Evolutionary conservation across 257 asterid species (phyloP).

Genomic region (Ilex asprella): DNA sequence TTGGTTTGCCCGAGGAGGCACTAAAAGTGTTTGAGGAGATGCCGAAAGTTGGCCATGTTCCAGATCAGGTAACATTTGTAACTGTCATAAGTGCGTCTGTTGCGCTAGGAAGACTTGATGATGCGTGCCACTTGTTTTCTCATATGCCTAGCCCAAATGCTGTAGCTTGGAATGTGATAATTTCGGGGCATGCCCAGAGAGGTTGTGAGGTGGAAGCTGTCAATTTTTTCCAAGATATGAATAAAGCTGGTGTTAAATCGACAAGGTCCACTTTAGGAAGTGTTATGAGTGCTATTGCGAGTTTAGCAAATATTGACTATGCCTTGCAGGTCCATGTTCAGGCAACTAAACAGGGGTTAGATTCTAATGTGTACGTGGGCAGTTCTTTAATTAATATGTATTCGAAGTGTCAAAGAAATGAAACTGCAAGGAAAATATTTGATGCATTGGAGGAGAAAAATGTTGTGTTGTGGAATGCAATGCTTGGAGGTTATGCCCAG

Average conservation of each 20-base stretch:
- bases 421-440: conserved; percentile 58
- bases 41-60: conserved; percentile 45
- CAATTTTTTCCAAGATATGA: conserved; percentile 48
- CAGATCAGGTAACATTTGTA: conserved; percentile 64
- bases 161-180: conserved; percentile 86
- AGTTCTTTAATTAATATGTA: conserved; percentile 89
- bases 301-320: conserved; percentile 30
- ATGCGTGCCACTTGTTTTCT: conserved; percentile 48
- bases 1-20: conserved; percentile 54
- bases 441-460: conserved; percentile 54
- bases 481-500: conserved; percentile 77
- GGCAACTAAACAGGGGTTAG: conserved; percentile 71
- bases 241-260: conserved; percentile 47
- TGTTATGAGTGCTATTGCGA: conserved; percentile 68
- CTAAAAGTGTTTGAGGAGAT: conserved; percentile 53
- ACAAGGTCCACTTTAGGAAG: conserved; percentile 87
- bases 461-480: conserved; percentile 71
- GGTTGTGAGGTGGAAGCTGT: conserved; percentile 63
- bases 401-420: conserved; percentile 69
- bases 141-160: conserved; percentile 52
- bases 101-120: conserved; percentile 57
- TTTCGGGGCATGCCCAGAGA: conserved; percentile 70
- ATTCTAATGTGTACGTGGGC: conserved; percentile 70
- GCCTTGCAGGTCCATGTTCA: conserved; percentile 83
- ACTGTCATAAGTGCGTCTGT: conserved; percentile 62